phyloP scores from a whole-genome alignment of 2,329 filamentous ascomycete species.

The Aspergillus cejpii region DNA sequence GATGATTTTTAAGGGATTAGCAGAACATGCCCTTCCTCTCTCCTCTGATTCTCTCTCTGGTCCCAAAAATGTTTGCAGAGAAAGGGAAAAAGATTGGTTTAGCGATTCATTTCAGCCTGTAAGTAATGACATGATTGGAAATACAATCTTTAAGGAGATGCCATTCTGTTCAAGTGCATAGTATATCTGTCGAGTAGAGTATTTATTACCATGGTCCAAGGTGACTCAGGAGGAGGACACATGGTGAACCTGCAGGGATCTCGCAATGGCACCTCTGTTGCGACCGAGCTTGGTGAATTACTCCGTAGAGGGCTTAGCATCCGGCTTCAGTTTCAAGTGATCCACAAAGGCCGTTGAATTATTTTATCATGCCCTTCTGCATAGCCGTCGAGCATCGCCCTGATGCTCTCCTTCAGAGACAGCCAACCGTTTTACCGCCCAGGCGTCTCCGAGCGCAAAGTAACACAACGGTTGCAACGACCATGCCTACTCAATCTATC shows the following conservation, averaged over 20 bases:
- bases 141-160: not conserved
- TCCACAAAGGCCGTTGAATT: not conserved
- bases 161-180: not conserved
- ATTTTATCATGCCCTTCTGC: not conserved
- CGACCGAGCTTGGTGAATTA: not conserved
- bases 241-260: not conserved
- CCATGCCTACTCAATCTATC: not conserved
- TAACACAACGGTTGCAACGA: not conserved
- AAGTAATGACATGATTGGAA: slow-evolving; percentile 11
- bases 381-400: not conserved
- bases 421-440: not conserved
- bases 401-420: not conserved
- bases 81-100: slow-evolving; percentile 7
- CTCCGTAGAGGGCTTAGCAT: not conserved
- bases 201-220: no score
- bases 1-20: not conserved
- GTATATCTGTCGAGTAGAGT: not conserved
- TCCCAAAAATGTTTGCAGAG: slow-evolving; percentile 6
- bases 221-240: not conserved
- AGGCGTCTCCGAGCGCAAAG: not conserved
- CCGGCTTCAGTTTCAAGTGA: not conserved
- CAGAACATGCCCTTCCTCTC: not conserved
- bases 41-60: not conserved
- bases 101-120: slow-evolving; percentile 12
- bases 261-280: not conserved